Conservation (phyloP, 2,329 filamentous ascomycete species). For the Bipolaris oryzae region DNA sequence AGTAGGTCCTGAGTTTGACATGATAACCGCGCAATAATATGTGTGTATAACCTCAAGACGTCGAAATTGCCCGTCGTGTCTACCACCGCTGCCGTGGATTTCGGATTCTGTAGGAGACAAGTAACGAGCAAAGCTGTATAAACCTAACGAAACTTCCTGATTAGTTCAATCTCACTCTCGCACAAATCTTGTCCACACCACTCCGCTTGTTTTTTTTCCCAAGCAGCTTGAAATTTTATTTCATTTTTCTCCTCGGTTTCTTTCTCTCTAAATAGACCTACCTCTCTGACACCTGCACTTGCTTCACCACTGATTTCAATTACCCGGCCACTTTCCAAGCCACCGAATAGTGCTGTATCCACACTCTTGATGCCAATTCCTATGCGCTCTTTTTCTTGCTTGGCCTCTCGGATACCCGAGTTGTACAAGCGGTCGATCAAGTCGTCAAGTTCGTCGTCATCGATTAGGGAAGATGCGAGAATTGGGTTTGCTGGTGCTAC, state of each 20-base stretch:
- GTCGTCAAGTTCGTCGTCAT: slow-evolving; percentile 26
- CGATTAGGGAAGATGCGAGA: slow-evolving; percentile 24
- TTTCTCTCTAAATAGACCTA: slow-evolving; percentile 7
- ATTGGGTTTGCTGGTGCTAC: slow-evolving; percentile 20
- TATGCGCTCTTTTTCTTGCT: slow-evolving; percentile 10
- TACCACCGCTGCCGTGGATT: slow-evolving; percentile 50
- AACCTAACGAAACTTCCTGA: slow-evolving; percentile 3
- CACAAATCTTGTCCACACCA: no score
- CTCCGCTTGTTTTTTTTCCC: no score
- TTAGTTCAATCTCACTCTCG: no score
- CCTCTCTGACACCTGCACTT: slow-evolving; percentile 28
- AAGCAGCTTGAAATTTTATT: not conserved
- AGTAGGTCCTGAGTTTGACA: slow-evolving; percentile 5
- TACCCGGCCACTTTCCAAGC: slow-evolving; percentile 44
- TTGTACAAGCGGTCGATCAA: slow-evolving; percentile 15
- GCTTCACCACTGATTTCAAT: slow-evolving; percentile 46
- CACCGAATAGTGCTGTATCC: slow-evolving; percentile 48
- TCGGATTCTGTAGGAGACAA: slow-evolving; percentile 43
- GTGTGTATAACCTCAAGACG: slow-evolving; percentile 48
- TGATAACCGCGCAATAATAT: slow-evolving; percentile 33
- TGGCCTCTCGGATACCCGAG: not conserved
- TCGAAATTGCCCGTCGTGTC: slow-evolving; percentile 56
- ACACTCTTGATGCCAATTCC: slow-evolving; percentile 36
- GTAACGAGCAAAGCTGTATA: slow-evolving; percentile 45
- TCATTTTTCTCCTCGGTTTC: not conserved